phyloP scores from a whole-genome alignment of 75 land plant genomes.

The Adiantum capillusveneris region DNA sequence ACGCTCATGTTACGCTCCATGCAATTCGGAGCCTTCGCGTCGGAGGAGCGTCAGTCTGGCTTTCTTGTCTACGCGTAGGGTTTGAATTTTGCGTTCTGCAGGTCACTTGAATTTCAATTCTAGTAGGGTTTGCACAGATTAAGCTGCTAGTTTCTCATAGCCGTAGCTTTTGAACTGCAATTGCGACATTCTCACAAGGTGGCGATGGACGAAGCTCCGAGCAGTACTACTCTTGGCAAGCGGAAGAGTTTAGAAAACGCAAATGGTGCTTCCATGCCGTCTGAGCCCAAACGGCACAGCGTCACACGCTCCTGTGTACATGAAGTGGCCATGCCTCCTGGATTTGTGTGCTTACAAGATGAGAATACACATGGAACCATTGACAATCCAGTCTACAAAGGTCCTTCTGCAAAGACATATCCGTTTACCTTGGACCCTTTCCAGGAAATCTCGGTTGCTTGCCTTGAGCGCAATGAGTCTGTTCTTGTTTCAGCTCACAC shows the following conservation, averaged over 20 bases:
- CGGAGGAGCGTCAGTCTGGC: no score
- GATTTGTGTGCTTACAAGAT: conserved; percentile 35
- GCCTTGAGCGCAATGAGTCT: conserved; percentile 56
- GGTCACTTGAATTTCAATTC: no score
- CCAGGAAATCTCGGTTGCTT: conserved; percentile 48
- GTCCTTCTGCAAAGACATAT: conserved; percentile 50
- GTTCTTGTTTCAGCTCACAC: conserved; percentile 56
- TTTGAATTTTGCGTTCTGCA: no score
- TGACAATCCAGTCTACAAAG: conserved; percentile 49
- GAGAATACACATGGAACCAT: conserved; percentile 69
- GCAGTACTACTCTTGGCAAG: background rate
- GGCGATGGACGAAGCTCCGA: conserved; percentile 14
- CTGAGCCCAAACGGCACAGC: background rate
- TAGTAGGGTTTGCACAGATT: no score
- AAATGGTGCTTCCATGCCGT: background rate
- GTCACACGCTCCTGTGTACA: conserved; percentile 56
- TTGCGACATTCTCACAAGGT: no score
- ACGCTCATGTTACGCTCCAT: no score
- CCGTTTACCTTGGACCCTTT: conserved; percentile 49
- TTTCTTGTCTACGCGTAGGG: no score
- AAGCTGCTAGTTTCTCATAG: no score
- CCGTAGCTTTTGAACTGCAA: no score
- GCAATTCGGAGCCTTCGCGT: no score
- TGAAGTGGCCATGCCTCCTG: conserved; percentile 77
- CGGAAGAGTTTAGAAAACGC: conserved; percentile 7